Percentiles rank a stretch among this genome's conserved stretches.
phyloP scores from a whole-genome alignment of 345 rosid genomes.

The Ailanthus altissimus region DNA sequence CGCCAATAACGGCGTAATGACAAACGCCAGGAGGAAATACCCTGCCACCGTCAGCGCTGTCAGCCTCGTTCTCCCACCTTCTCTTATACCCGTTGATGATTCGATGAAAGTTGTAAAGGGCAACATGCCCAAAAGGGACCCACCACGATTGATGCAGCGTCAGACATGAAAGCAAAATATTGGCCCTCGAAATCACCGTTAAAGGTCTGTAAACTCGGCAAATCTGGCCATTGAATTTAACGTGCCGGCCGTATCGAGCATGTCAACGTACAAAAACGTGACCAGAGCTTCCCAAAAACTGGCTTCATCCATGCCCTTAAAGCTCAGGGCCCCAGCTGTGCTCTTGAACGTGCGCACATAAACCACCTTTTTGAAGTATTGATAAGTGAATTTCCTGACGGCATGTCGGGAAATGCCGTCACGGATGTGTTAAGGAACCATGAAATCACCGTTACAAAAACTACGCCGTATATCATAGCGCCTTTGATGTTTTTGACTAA shows the following conservation, averaged over 20 bases:
- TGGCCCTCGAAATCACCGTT: conserved; percentile 56
- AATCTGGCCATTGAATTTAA: conserved; percentile 56
- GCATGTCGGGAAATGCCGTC: conserved; percentile 47
- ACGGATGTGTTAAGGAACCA: conserved; percentile 54
- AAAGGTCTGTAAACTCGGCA: conserved; percentile 45
- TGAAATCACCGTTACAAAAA: conserved; percentile 49
- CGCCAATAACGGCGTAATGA: conserved; percentile 55
- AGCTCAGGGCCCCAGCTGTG: conserved; percentile 52
- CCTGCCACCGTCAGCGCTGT: conserved; percentile 56
- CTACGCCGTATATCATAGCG: conserved; percentile 49
- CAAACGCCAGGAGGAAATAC: conserved; percentile 50
- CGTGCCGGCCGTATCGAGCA: conserved; percentile 57
- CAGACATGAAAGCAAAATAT: conserved; percentile 59
- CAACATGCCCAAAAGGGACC: conserved; percentile 53
- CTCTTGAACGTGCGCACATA: conserved; percentile 42
- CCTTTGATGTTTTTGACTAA: conserved; percentile 48
- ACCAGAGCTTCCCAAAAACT: conserved; percentile 55
- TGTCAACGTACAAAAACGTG: conserved; percentile 57
- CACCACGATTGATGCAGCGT: conserved; percentile 48
- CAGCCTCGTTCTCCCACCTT: conserved; percentile 53
- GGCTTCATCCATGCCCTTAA: conserved; percentile 32
- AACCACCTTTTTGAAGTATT: conserved; percentile 54
- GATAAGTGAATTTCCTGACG: conserved; percentile 34
- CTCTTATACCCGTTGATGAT: conserved; percentile 57
- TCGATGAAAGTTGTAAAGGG: conserved; percentile 51